phyloP scores from a whole-genome alignment of 371 early-diverging fungal species.

The Mucor lusitanicus region DNA sequence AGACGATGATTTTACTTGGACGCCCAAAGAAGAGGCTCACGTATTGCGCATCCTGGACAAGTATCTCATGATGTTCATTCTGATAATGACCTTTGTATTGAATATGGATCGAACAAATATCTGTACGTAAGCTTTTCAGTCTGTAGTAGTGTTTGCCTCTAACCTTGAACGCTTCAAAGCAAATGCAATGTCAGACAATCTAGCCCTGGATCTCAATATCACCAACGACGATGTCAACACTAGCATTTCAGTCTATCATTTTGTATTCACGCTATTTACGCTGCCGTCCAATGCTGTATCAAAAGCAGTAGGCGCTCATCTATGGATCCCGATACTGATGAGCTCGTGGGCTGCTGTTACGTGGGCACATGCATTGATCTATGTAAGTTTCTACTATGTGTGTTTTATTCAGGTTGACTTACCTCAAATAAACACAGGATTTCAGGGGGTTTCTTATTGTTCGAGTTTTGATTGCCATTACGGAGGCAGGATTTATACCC shows the following conservation, averaged over 20 bases:
- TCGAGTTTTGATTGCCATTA: conserved; percentile 37
- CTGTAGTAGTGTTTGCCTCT: too few relatives aligned
- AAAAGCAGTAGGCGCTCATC: conserved; percentile 55
- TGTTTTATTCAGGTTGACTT: too few relatives aligned
- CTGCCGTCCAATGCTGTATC: conserved; percentile 53
- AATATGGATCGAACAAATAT: conserved; percentile 31
- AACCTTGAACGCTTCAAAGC: conserved; percentile 14
- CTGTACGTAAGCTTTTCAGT: too few relatives aligned
- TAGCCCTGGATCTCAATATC: conserved; percentile 39
- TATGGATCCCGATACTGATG: conserved; percentile 65
- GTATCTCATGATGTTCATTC: conserved; percentile 17
- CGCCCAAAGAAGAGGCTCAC: conserved; percentile 14
- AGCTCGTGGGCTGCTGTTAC: conserved; percentile 61
- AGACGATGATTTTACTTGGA: conserved; percentile 15
- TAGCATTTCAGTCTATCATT: conserved; percentile 31
- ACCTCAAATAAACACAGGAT: conserved; percentile 19
- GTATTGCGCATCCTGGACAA: conserved; percentile 18
- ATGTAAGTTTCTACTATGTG: conserved; percentile 17
- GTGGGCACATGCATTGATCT: conserved; percentile 37
- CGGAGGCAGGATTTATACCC: conserved; percentile 65
- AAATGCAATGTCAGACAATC: conserved; percentile 46
- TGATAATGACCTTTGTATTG: conserved; percentile 28
- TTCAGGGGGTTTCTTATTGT: conserved; percentile 29
- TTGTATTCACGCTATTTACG: conserved; percentile 38
- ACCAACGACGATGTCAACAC: conserved; percentile 35